Evolutionary conservation across 1,284 basidiomycete genomes (phyloP), one percentile per base, ranked within the genome.

Genomic region (Trametes sp.): DNA sequence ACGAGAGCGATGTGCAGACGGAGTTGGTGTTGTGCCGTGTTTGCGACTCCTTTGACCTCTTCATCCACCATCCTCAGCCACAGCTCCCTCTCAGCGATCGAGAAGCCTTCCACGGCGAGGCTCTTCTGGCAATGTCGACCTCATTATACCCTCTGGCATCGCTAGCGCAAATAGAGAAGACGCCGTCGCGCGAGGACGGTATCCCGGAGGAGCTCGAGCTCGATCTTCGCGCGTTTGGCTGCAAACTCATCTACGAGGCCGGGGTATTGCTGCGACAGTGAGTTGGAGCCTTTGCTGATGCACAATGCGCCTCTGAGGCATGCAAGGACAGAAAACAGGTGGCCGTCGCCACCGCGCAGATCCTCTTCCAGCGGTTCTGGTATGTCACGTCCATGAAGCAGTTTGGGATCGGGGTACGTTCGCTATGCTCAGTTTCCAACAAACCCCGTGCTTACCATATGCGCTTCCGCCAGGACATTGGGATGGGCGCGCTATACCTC

Each of bases 281-380:
- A 73, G 90, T 78, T 6, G 8, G 23, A 13, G 19, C 23, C 23
- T 23, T 31, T 16, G 23, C 23, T 24, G 41, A 57, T 33, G 51
- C 45, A 51, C 31, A 56, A 10, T 21, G 19, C n/a, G 9, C 31
- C 46, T 13, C 51, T 31, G 38, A 55, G 0, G 9, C 54, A 42
- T 16, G 36, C 49, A 58, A 59, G 59, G 45, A 61, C 69, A 98
- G 96, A 74, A 98, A 98, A 64, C 98, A 99, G 75, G 94, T 96
- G 45, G 96, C 96, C 8, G 94, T 98, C 70, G 95, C 97, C 5
- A 95, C 95, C 0, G 98, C 98, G 0, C 96, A 98, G 74, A 95
- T 98, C 42, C 79, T 99, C 4, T 97, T 97, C 74, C 97, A 99
- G 68, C 84, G 97, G 31, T 99, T 99, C 82, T 99, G 92, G 93